Evolutionary conservation across 2,329 filamentous ascomycete species (phyloP).

Genomic region (Alternaria panax): DNA sequence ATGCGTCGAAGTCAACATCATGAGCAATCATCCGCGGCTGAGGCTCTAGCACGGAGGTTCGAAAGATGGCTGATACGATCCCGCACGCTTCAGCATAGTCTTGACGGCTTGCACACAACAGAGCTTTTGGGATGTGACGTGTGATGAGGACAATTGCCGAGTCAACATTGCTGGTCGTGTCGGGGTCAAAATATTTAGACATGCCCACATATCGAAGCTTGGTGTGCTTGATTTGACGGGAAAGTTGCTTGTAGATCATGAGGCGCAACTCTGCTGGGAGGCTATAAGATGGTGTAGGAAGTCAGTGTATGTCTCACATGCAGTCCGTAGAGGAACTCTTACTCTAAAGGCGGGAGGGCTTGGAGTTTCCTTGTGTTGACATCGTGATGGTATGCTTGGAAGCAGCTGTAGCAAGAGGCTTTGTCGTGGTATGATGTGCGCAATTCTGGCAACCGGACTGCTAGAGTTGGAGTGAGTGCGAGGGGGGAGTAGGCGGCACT

Average conservation of each 20-base stretch:
- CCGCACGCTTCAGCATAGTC: neutral
- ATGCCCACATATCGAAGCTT: neutral
- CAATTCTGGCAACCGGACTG: neutral
- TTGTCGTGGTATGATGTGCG: neutral
- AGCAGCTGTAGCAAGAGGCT: neutral
- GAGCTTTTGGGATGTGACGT: neutral
- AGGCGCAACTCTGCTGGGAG: neutral
- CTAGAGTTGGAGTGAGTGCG: neutral
- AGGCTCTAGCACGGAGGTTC: neutral
- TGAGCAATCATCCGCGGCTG: neutral
- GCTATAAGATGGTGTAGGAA: neutral
- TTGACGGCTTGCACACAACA: neutral
- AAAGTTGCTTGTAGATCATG: neutral
- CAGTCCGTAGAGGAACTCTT: neutral
- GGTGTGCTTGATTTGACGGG: neutral
- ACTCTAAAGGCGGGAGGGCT: neutral
- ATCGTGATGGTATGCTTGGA: neutral
- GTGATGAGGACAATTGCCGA: neutral
- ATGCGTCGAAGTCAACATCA: too few species aligned
- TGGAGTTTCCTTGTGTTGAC: fast-evolving
- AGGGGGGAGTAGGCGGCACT: neutral
- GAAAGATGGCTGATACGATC: neutral
- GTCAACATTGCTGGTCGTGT: too few species aligned
- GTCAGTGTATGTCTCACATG: neutral
- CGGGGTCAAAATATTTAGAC: neutral